A percentile compares a stretch with the other conserved stretches of the same genome.
Evolutionary conservation across 306 rosid species (phyloP).

Genomic region (Citrullus colocynthis): DNA sequence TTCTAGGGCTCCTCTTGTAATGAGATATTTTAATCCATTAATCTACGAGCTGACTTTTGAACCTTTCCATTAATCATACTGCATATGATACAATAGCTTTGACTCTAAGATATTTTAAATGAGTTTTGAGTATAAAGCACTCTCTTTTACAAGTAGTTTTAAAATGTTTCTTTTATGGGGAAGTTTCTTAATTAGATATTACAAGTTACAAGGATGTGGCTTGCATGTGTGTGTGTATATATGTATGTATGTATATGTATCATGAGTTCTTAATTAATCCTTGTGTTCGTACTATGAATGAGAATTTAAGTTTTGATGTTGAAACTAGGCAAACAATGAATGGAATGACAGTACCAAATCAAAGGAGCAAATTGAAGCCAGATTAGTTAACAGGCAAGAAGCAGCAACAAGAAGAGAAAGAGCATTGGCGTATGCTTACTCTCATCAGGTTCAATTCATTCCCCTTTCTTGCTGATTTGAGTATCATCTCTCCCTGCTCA

Average conservation of each 20-base stretch:
- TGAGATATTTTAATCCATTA: neutral
- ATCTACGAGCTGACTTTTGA: neutral
- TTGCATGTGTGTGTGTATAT: neutral
- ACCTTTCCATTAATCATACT: neutral
- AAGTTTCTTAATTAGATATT: neutral
- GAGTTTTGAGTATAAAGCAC: neutral
- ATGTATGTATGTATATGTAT: neutral
- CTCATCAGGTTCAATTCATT: slow-evolving; percentile 50
- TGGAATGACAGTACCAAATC: slow-evolving; percentile 64
- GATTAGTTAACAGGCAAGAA: slow-evolving; percentile 33
- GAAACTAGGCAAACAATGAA: slow-evolving; percentile 34
- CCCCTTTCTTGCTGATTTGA: neutral
- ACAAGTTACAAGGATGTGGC: neutral
- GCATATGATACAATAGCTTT: neutral
- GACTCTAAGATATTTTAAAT: neutral
- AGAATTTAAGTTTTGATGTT: neutral
- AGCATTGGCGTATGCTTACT: slow-evolving; percentile 72
- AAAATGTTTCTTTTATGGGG: neutral
- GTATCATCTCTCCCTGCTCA: neutral
- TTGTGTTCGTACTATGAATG: neutral
- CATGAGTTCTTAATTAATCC: neutral
- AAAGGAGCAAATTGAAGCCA: slow-evolving; percentile 64
- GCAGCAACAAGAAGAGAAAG: slow-evolving; percentile 85
- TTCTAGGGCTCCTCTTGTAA: neutral
- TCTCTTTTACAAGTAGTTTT: neutral